Base-by-base conservation (phyloP, 495 filamentous ascomycete genomes). In the Glarea lozoyensis region DNA sequence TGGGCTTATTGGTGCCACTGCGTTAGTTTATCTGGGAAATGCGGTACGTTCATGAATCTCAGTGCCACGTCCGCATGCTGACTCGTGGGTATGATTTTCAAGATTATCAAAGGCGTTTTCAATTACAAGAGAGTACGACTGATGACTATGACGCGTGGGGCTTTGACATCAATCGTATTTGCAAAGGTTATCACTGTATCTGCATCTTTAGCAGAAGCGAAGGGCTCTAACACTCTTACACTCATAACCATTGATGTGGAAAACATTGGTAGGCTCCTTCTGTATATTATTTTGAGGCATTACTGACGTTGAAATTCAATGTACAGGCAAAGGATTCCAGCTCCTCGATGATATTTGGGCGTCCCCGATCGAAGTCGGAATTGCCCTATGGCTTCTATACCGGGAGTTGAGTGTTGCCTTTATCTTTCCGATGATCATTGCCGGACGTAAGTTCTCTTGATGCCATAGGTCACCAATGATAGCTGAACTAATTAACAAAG, bases 1-100 rank as follows among this genome's bases (percentile, higher is more conserved):
- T 53, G 77, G 76, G 2, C 57, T 82, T 37, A 79, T 84, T 46
- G 78, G 72, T n/a, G 80, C 78, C 1, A 77, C 73, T 42, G 51
- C 69, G 13, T 43, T 80, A 9, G 73, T 84, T 0, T 85, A 83
- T 45, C 44, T 64, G 15, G 78, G 78, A 0, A 71, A 82, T 22
- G 78, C 73, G 9, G 66, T 75, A 39, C 10, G 25, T 37, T n/a
- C n/a, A n/a, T n/a, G n/a, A n/a, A n/a, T n/a, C n/a, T n/a, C n/a
- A n/a, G n/a, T n/a, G n/a, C n/a, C n/a, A n/a, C n/a, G n/a, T 9
- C 6, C 4, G 1, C 13, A 4, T 29, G 13, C 5, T 2, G 29
- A n/a, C 19, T 30, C 5, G 9, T 27, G 16, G 18, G 34, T 25
- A 35, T n/a, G 13, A 10, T 25, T 12, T 1, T 11, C 19, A 15